Percentiles rank a stretch among this genome's conserved stretches.
These are phyloP conservation scores for Gelatoporia subvermispora DNA, from an alignment of 768 basidiomycete species.

Conservation along the genomic window DNA sequence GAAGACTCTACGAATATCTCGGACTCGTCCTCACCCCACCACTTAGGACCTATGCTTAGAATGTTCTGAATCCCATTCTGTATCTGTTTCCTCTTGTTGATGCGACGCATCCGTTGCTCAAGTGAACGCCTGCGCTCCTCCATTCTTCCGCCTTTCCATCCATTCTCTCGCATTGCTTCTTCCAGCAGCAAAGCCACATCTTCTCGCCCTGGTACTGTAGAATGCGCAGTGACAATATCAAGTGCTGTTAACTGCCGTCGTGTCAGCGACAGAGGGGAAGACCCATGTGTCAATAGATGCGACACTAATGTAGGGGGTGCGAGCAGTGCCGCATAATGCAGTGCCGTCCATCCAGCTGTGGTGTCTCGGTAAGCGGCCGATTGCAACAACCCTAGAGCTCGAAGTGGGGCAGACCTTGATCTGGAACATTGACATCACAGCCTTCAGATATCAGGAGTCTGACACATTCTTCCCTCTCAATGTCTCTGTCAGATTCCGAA, in stretches of 20 bases:
- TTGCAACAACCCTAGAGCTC: constrained; percentile 1
- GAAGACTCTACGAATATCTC: constrained; percentile 28
- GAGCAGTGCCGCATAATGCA: constrained; percentile 87
- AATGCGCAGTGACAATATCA: constrained; percentile 85
- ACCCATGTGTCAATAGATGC: constrained; percentile 88
- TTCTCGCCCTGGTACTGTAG: constrained; percentile 73
- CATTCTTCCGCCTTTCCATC: constrained; percentile 77
- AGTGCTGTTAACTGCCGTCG: constrained; percentile 78
- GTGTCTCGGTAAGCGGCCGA: not conserved
- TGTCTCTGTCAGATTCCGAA: constrained; percentile 72
- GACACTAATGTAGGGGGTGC: constrained; percentile 90
- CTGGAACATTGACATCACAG: constrained; percentile 54
- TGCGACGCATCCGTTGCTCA: constrained; percentile 54
- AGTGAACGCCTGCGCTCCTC: constrained; percentile 57
- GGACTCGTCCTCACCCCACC: constrained; percentile 57
- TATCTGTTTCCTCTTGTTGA: constrained; percentile 47
- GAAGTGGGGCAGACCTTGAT: constrained; percentile 66
- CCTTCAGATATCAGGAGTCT: constrained; percentile 76
- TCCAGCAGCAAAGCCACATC: constrained; percentile 85
- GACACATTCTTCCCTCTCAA: constrained; percentile 90
- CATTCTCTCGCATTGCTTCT: constrained; percentile 82
- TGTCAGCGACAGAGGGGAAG: constrained; percentile 76
- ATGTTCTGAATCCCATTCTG: constrained; percentile 54
- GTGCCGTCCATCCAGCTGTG: constrained; percentile 89
- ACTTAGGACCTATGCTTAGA: constrained; percentile 51